A percentile compares a stretch with the other conserved stretches of the same genome.
phyloP scores from a whole-genome alignment of 1,139 yeast genomes.

The Geotrichum phurueaensis region DNA sequence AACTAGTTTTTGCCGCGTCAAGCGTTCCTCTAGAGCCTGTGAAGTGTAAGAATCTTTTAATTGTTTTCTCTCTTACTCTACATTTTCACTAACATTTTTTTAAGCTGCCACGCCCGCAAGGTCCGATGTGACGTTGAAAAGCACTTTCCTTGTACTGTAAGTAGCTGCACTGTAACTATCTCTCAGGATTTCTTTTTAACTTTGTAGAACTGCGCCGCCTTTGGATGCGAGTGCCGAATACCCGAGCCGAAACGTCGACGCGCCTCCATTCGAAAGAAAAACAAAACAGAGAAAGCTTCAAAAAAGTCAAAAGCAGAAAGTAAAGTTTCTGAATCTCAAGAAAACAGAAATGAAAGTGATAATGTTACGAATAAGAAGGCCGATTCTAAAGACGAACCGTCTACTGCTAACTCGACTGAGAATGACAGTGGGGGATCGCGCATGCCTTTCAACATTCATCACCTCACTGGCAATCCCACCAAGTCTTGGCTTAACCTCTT shows the following conservation, averaged over 20 bases:
- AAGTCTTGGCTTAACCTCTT: conserved; percentile 9
- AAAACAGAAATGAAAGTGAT: neutral
- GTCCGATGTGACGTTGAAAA: conserved; percentile 66
- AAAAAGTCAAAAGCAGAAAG: conserved; percentile 27
- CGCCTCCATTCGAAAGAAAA: conserved; percentile 33
- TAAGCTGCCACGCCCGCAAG: conserved; percentile 57
- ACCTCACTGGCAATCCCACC: neutral
- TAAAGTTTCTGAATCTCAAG: conserved; percentile 5
- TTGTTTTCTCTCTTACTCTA: conserved; percentile 9
- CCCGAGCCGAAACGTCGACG: conserved; percentile 43
- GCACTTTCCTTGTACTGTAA: conserved; percentile 62
- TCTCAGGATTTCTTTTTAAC: neutral
- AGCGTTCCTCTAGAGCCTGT: conserved; percentile 32
- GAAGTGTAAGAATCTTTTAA: conserved; percentile 31
- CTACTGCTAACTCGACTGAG: neutral
- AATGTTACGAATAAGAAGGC: neutral
- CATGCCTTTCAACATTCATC: conserved; percentile 2
- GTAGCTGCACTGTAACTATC: conserved; percentile 13
- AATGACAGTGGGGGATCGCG: neutral
- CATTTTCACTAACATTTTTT: conserved; percentile 17
- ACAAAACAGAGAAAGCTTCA: neutral
- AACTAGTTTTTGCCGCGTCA: conserved; percentile 30
- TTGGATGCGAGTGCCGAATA: conserved; percentile 64
- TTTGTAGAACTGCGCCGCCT: conserved; percentile 55
- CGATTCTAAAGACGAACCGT: neutral